A percentile compares a stretch with the other conserved stretches of the same genome.
These are phyloP conservation scores for Myriosclerotinia curreyana DNA, from an alignment of 2,329 filamentous ascomycete species.

Conservation along the genomic window DNA sequence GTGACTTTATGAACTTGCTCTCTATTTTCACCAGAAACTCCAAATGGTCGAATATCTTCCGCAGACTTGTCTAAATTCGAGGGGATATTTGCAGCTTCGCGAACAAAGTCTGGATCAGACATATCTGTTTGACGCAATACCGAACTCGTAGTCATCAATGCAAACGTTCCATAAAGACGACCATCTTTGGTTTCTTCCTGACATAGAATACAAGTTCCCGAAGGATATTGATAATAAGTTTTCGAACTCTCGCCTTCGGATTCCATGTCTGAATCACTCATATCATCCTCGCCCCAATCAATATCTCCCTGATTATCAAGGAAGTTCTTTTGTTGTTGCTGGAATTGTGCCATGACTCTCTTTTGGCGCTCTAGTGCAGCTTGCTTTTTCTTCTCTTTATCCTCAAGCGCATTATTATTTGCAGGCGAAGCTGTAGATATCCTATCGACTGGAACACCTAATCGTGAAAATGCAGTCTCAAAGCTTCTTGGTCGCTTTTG, in stretches of 20 bases:
- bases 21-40: constrained; percentile 83
- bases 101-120: constrained; percentile 75
- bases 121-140: constrained; percentile 85
- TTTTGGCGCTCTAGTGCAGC: constrained; percentile 87
- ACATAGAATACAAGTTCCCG: constrained; percentile 90
- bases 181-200: constrained; percentile 94
- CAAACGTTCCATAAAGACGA: constrained; percentile 88
- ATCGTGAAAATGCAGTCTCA: constrained; percentile 59
- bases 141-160: constrained; percentile 79
- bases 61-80: constrained; percentile 80
- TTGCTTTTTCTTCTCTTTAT: constrained; percentile 82
- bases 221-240: constrained; percentile 85
- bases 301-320: constrained; percentile 82
- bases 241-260: constrained; percentile 60
- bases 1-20: constrained; percentile 73
- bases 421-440: constrained; percentile 83
- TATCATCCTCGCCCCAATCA: constrained; percentile 82
- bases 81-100: constrained; percentile 77
- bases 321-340: constrained; percentile 95
- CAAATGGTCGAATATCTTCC: constrained; percentile 81
- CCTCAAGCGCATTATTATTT: constrained; percentile 53
- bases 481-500: constrained; percentile 76
- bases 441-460: constrained; percentile 70
- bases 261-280: constrained; percentile 65
- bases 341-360: constrained; percentile 95